Base-by-base conservation (phyloP, 495 filamentous ascomycete species). In the Parathielavia appendiculata region DNA sequence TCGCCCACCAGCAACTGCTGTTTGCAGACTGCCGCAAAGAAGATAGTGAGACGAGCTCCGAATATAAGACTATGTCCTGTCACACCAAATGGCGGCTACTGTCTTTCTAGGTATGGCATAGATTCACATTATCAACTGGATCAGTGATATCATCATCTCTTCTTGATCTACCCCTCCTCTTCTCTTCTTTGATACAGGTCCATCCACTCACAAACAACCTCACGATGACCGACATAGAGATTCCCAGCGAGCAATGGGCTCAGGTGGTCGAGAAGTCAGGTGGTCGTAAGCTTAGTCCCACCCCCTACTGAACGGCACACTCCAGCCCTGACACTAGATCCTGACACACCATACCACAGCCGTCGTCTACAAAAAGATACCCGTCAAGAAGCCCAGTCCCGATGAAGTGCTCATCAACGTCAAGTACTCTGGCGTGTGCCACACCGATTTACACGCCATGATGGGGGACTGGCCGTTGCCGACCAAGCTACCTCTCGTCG, bases 351-450 rank as follows among this genome's bases (percentile, higher is more conserved):
- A 38, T 23, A 1, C 49, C 39, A 17, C 46, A 82, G 79, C 86
- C 11, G 76, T 85, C 54, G 70, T 84, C 51, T 91, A 87, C 82
- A 95, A 95, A 73, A 79, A 89, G 71, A 91, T 95, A 67, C 83
- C 84, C 61, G 90, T 95, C 48, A 79, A 80, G 50, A 81, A 82
- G 65, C 91, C 92, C 5, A 87, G 84, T 5, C 84, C 91, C 3
- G 90, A 95, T 74, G 87, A 97, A 72, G 87, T 97, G 61, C 83
- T 96, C 40, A 76, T 97, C 71, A 90, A 95, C 75, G 85, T 97
- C 77, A 89, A 89, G 71, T 97, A 86, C 81, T 87, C 89, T 8
- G 92, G 92, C 68, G 91, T 97, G 57, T 96, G 92, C 79, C 91
- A 95, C 77, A 95, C 92, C 0, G 88, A 91, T 67, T 75, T 90